phyloP scores from a whole-genome alignment of 2,329 filamentous ascomycete species.

The Aspergillus ruber region DNA sequence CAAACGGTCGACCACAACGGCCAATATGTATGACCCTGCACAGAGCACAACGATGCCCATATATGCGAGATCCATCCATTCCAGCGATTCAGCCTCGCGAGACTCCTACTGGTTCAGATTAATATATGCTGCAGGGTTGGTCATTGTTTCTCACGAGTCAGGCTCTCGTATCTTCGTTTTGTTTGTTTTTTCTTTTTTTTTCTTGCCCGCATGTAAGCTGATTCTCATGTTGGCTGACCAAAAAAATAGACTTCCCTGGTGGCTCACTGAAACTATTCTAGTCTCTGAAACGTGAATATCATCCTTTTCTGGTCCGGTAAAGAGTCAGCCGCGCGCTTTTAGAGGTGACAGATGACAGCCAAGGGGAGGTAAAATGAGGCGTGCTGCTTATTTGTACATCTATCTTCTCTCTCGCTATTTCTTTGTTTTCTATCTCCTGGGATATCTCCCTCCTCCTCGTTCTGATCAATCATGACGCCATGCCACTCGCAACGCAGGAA shows the following conservation, averaged over 20 bases:
- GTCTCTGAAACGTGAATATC: neutral
- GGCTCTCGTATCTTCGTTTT: neutral
- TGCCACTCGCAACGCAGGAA: conserved; percentile 28
- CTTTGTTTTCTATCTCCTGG: conserved; percentile 2
- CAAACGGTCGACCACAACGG: too few species aligned
- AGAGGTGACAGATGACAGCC: neutral
- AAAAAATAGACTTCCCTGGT: neutral
- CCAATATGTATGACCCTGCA: too few species aligned
- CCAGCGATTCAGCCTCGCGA: too few species aligned
- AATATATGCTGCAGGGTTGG: too few species aligned
- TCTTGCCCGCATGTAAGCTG: neutral
- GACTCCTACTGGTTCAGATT: too few species aligned
- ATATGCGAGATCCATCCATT: too few species aligned
- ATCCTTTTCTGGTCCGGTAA: neutral
- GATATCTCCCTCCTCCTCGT: neutral
- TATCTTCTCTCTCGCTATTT: conserved; percentile 1
- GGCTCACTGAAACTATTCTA: neutral
- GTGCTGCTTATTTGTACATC: neutral
- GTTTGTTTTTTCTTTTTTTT: neutral
- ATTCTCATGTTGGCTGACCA: neutral
- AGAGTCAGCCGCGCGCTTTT: neutral
- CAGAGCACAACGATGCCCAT: too few species aligned
- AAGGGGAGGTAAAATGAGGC: neutral
- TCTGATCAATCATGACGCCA: conserved; percentile 12
- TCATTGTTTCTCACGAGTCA: neutral